Percentiles rank a stretch among this genome's conserved stretches.
Conservation (phyloP, 805 yeast genomes). For the Candida wancherniae region DNA sequence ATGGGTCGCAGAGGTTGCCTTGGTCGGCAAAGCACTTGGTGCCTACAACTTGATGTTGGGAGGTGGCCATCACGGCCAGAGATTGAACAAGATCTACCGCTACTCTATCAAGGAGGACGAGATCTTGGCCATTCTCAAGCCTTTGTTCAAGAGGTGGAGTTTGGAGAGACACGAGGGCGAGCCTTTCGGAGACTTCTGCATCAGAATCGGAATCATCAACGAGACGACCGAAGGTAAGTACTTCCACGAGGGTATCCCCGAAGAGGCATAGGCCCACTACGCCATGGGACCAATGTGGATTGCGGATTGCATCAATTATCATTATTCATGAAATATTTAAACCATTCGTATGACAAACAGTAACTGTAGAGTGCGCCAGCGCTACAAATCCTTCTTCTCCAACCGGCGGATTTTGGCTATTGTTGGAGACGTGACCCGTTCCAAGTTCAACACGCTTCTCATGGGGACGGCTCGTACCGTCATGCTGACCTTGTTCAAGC, state of each 20-base stretch:
- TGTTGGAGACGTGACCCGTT: conserved; percentile 34
- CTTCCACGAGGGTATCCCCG: conserved; percentile 92
- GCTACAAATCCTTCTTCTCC: conserved; percentile 1
- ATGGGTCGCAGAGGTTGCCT: conserved; percentile 94
- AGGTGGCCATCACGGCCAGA: conserved; percentile 91
- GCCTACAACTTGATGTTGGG: conserved; percentile 93
- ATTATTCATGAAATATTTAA: neutral
- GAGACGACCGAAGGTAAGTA: conserved; percentile 87
- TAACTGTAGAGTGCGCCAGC: too few relatives aligned
- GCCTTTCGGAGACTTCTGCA: conserved; percentile 90
- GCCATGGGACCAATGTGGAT: too few relatives aligned
- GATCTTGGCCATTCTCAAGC: conserved; percentile 68
- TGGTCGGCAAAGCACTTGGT: conserved; percentile 92
- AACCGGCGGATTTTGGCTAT: conserved; percentile 14
- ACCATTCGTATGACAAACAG: too few relatives aligned
- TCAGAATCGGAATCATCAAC: conserved; percentile 81
- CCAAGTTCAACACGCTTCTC: conserved; percentile 41
- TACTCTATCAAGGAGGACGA: conserved; percentile 89
- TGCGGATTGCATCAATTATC: neutral
- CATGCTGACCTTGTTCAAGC: conserved; percentile 44
- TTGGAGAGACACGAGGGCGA: conserved; percentile 86
- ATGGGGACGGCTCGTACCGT: conserved; percentile 47
- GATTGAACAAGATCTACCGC: conserved; percentile 84
- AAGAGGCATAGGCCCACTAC: conserved; percentile 46
- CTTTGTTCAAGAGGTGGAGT: conserved; percentile 92